Evolutionary conservation across 1,139 yeast species (phyloP), one percentile per base, ranked within the genome.

Genomic region (Blastobotrys arbuscula): DNA sequence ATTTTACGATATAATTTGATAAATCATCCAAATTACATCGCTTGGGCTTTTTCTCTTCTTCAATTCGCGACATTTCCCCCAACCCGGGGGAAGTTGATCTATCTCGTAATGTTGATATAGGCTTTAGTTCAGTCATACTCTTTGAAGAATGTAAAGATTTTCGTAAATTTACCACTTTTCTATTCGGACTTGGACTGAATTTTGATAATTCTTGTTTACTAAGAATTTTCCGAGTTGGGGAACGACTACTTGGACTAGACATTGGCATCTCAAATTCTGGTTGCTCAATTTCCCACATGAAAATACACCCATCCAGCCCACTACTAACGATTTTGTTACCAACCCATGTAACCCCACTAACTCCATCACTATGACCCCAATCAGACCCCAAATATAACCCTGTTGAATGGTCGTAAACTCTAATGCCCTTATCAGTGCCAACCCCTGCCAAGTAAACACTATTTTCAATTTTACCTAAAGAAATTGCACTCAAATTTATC

Each of bases 351-450:
- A 82, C 55, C 0, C 77, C 76, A 3, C 76, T 59, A 7, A 81
- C 71, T 1, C 75, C 65, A 42, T 81, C 87, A 55, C 82, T 78
- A 55, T 82, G 88, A 0, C 85, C 90, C 84, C 84, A 82, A 36
- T 71, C 76, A 0, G 74, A 69, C 12, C 77, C 71, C 12, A 78
- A 42, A 9, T 72, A 71, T 42, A 65, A 72, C 0, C 83, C 84
- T 4, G 69, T 68, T 0, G 58, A 50, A 51, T 72, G 75, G 39
- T 71, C 70, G 57, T 76, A 80, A 1, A 73, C 59, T 24, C 85
- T 65, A 4, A 83, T 63, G 20, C 85, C 77, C 59, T 78, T 80
- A 60, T 82, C 88, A 0, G 77, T 62, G 6, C 78, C 77, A 1
- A 82, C 68, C 1, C 75, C 78, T 3, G 76, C 59, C 13, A 69